Base-by-base conservation (phyloP, 2,329 filamentous ascomycete species). In the Aspergillus hiratsukae region DNA sequence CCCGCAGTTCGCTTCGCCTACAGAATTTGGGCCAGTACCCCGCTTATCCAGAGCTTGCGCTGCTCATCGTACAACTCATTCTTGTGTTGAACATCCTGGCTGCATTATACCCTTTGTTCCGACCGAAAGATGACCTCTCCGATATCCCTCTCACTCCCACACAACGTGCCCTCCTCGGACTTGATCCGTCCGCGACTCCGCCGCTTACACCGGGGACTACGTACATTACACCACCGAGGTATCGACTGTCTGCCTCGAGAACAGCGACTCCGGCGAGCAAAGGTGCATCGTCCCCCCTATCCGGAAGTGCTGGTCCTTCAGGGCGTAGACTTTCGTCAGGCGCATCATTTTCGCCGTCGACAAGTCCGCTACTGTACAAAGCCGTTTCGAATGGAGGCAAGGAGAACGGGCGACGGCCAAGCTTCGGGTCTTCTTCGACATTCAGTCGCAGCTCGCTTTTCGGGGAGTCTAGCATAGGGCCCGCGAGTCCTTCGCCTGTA, bases 71-170 rank as follows among this genome's bases (percentile, higher is more conserved):
- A 2, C 86, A 87, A 3, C 63, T 88, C 50, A 73, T 87, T 66
- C 83, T 89, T 2, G 61, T 87, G 53, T 70, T 86, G 69, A 96
- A 96, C 74, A 88, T 96, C 53, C 70, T 78, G 60, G 66, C 87
- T 54, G 89, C 91, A 40, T 77, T 90, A 56, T 78, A 85, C 48
- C 94, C 93, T 2, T 81, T 96, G 11, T 75, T 91, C 66, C 83
- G 87, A 61, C 80, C 82, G 46, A 81, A 81, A 64, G 94, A 97
- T 72, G 83, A 91, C 60, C 82, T 97, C 61, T 80, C 86, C 72
- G 94, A 99, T 72, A 96, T 99, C 51, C 86, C 93, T 59, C 83
- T 99, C 63, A 97, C 93, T 0, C 87, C 90, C n/a, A 86, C 87
- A 11, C 94, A 97, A 78, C 88, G 93, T 59, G 82, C 87, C 61